These are phyloP conservation scores for Pecoramyces ruminantium DNA, from an alignment of 192 early-diverging fungal species.

Conservation along the genomic window DNA sequence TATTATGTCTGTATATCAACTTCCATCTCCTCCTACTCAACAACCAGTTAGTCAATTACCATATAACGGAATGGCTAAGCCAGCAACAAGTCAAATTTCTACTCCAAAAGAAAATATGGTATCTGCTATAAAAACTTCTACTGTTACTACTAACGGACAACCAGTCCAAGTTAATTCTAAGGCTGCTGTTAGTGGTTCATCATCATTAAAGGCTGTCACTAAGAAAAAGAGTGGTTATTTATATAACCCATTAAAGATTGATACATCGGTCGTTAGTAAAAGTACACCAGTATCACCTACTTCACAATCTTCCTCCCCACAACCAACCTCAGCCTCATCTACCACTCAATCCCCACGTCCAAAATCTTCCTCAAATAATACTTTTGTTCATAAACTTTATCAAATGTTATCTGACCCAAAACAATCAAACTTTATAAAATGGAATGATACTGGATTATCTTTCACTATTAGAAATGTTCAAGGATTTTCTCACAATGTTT, in stretches of 20 bases:
- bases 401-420: constrained; percentile 70
- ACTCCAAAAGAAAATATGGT: background rate
- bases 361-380: background rate
- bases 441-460: constrained; percentile 73
- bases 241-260: background rate
- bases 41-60: background rate
- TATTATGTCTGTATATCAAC: background rate
- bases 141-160: background rate
- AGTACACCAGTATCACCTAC: background rate
- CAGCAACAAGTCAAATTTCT: background rate
- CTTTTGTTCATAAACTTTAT: constrained; percentile 48
- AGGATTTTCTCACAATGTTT: constrained; percentile 74
- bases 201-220: background rate
- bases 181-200: background rate
- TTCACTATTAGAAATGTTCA: constrained; percentile 83
- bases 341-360: background rate
- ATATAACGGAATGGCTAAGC: background rate
- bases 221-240: background rate
- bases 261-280: background rate
- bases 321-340: background rate
- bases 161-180: background rate
- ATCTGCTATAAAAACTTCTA: background rate
- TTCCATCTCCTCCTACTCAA: background rate
- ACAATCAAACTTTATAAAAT: constrained; percentile 76
- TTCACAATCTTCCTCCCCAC: background rate